A percentile compares a stretch with the other conserved stretches of the same genome.
These are phyloP conservation scores for Pyricularia grisea DNA, from an alignment of 2,329 filamentous ascomycete species.

Conservation along the genomic window DNA sequence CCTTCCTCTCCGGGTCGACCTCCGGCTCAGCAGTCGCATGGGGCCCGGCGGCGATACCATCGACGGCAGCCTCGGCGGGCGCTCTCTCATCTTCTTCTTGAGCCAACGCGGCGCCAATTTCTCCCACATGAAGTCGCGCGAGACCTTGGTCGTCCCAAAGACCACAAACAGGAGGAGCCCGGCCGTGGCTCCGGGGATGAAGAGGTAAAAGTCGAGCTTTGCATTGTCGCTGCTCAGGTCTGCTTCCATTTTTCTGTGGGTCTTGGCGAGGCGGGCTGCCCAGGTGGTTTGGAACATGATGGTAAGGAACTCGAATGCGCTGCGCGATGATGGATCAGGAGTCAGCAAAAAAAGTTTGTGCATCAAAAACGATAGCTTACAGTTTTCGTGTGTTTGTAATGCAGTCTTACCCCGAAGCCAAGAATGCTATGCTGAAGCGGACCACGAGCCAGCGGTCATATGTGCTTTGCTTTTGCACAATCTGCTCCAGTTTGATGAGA, in stretches of 20 bases:
- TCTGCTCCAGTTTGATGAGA: slow-evolving; percentile 1
- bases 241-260: not conserved
- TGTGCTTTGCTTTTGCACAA: slow-evolving; percentile 18
- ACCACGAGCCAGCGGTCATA: slow-evolving; percentile 35
- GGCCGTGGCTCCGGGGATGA: slow-evolving; percentile 27
- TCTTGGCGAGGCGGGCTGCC: not conserved
- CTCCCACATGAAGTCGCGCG: slow-evolving; percentile 17
- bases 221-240: not conserved
- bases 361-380: too few species aligned
- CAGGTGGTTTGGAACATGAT: not conserved
- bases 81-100: slow-evolving; percentile 3
- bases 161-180: slow-evolving; percentile 26
- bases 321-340: not conserved
- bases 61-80: not conserved
- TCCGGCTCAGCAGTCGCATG: not conserved
- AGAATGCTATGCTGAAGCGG: slow-evolving; percentile 33
- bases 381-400: not conserved
- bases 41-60: not conserved
- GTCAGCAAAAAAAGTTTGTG: not conserved
- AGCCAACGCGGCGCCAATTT: slow-evolving; percentile 13
- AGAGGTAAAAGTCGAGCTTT: slow-evolving; percentile 20
- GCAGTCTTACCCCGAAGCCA: slow-evolving; percentile 24
- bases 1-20: not conserved
- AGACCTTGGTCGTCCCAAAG: slow-evolving; percentile 30
- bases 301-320: not conserved